Evolutionary conservation across 2,329 filamentous ascomycete genomes (phyloP), one percentile per base, ranked within the genome.

Genomic region (Fusarium cyanostomum): DNA sequence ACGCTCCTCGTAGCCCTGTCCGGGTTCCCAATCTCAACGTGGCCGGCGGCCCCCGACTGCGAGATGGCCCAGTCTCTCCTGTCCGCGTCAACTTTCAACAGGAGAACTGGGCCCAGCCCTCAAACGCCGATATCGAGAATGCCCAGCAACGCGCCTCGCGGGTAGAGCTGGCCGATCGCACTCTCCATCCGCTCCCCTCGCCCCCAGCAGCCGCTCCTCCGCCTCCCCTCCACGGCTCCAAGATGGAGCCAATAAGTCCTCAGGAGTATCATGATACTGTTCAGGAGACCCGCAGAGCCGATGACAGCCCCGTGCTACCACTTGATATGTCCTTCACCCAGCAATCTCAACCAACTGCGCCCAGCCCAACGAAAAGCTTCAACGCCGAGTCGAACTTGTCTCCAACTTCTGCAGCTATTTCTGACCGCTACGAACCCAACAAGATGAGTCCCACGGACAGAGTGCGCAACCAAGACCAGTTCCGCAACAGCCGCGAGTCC

Each of bases 31-130:
- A 65, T 42, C 54, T 72, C 42, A 62, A 67, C 15, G 50, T 63
- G 21, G 52, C 62, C 34, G 77, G 77, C 46, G 78, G 79, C 16
- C 78, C 82, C 21, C 78, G 79, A 57, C 75, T 86, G 57, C 80
- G 81, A 59, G 80, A 82, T 46, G 79, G 80, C 13, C 85, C 85
- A 27, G 77, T 82, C 26, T 87, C 86, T 35, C 85, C 86, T 15
- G 83, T 86, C 53, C 80, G 77, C 55, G 79, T 87, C 51, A 85
- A 83, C 68, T 81, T 84, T 52, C 82, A 82, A 45, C 74, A 79
- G 21, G 83, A 84, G 37, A 79, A 82, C 70, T 86, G 82, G 82
- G 77, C 78, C 16, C 78, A 79, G 65, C 80, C 84, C 18, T 83
- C 82, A 27, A 82, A 83, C 66, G 82, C 77, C 27, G 79, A 81